Percentiles rank a stretch among this genome's conserved stretches.
These are phyloP conservation scores for Fraxinus angustifolia DNA, from an alignment of 305 asterid genomes.

Conservation along the genomic window DNA sequence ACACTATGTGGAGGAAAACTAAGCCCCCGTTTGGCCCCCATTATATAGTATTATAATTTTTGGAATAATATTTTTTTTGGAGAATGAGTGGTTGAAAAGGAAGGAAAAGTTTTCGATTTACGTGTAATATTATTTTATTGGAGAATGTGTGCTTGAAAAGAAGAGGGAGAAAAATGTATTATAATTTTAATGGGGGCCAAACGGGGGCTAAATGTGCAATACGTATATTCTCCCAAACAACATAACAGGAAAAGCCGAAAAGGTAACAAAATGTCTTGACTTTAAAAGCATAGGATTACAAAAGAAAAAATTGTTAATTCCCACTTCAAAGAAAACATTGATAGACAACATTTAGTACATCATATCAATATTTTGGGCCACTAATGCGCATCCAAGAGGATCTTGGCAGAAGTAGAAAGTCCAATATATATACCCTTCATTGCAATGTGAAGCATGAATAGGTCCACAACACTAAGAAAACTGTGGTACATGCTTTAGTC, in stretches of 20 bases:
- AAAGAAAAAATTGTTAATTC: neutral
- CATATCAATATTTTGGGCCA: neutral
- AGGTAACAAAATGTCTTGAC: neutral
- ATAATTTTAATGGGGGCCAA: too few relatives aligned
- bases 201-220: neutral
- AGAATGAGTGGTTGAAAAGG: too few relatives aligned
- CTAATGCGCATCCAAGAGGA: neutral
- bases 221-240: neutral
- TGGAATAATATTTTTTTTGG: too few relatives aligned
- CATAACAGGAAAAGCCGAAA: neutral
- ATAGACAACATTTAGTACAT: neutral
- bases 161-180: neutral
- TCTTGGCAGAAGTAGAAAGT: neutral
- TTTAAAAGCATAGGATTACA: neutral
- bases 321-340: neutral
- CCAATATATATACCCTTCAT: neutral
- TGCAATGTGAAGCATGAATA: neutral
- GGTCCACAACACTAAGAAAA: neutral
- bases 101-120: too few relatives aligned
- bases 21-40: neutral
- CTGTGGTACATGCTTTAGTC: neutral
- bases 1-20: conserved; percentile 15
- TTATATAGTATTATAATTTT: too few relatives aligned
- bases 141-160: neutral
- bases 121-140: too few relatives aligned